Base-by-base conservation (phyloP, 176 grass and related monocot species). In the Pharus latifolius region DNA sequence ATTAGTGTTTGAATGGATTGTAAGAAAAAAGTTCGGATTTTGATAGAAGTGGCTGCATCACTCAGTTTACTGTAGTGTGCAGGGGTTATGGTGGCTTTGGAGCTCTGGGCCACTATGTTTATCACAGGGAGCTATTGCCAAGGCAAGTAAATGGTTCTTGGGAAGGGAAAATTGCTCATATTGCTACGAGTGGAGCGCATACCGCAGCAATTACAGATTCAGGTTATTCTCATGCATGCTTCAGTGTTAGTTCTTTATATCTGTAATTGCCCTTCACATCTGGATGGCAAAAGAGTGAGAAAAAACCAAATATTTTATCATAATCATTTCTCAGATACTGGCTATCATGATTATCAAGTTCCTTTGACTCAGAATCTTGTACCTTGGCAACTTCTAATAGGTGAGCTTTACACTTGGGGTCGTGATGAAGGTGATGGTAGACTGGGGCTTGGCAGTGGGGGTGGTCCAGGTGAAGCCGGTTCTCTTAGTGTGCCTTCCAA, bases 71-170 rank as follows among this genome's bases (percentile, higher is more conserved):
- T 88, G 81, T 90, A 99, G 95, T 67, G 79, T 94, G 82, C 87
- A 99, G 90, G 95, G 95, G 95, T 75, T 94, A 94, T 72, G 95
- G 90, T 79, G 95, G 95, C 43, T 99, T 99, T 83, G 95, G 95
- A 83, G 95, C 95, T 88, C 69, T 94, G 37, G 95, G 95, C 12
- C 95, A 99, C 73, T 84, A 83, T 37, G 95, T 91, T 42, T 94
- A 99, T 68, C 87, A 86, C 29, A 94, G 87, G 63, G 95, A 99
- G 62, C 51, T 99, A 14, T 65, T 94, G 67, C 95, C 87, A 2
- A 90, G 33, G 72, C 54, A 79, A 67, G 90, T 99, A 17, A 81
- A 91, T 26, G 95, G 75, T 49, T 69, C 84, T 49, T 99, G 95
- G 95, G 62, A 62, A 33, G 87, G 84, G 35, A 88, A 83, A 24